Evolutionary conservation across 306 rosid species (phyloP), one percentile per base, ranked within the genome.

Genomic region (Macrotyloma uniflorum): DNA sequence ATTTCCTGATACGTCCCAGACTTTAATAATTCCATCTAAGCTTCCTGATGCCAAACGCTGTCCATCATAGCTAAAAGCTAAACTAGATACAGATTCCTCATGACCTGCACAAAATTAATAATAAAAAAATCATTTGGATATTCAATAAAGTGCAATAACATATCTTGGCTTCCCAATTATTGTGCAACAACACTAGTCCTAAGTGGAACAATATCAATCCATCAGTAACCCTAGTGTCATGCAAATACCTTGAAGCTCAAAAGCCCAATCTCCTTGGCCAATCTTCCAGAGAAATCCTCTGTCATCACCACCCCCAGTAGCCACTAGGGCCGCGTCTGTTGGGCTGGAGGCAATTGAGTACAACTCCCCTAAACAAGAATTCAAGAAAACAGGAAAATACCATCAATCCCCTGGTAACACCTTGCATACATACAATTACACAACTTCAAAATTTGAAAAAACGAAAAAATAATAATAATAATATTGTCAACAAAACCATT

Each of bases 271-370:
- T 83, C 98, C 97, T 55, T 67, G 84, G 35, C 89, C 92, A 77
- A 92, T 88, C 85, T 59, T 88, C 98, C 98, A 95, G 55, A 95
- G 87, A 89, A 91, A 95, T 23, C 97, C 98, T 81, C 45, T 88
- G 76, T 95, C 97, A 85, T 95, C 98, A 45, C 92, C 81, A 54
- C 97, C 93, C 50, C 98, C 98, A 1, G 98, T 91, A 7, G 96
- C 96, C 76, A 95, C 98, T 83, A 95, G 85, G 5, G 78, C 38
- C 4, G 79, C 71, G 74, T 93, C 96, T 8, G 83, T 85, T 33
- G 99, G 97, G 89, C 94, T 92, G 85, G 97, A 95, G 4, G 87
- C 79, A 85, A 87, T 97, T 0, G 97, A 23, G 75, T 92, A 95
- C 59, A 95, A 68, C 64, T 95, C 98, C 73, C 87, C 98, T 94